These are phyloP conservation scores for Podospora didyma DNA, from an alignment of 495 filamentous ascomycete species.

Conservation along the genomic window DNA sequence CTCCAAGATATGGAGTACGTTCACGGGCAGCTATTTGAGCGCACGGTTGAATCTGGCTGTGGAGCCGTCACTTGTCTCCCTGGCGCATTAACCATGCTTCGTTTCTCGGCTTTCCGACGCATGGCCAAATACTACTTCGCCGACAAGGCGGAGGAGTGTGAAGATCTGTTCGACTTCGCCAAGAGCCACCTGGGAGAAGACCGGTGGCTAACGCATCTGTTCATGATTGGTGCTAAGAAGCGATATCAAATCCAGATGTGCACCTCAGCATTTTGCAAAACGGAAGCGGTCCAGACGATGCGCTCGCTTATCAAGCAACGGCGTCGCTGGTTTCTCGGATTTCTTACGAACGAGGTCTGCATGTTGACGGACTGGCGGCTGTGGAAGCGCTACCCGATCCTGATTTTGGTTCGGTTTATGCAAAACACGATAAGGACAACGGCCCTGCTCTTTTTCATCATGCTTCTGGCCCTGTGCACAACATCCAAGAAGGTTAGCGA, in stretches of 20 bases:
- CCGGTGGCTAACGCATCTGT: slow-evolving; percentile 95
- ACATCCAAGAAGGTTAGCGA: slow-evolving; percentile 73
- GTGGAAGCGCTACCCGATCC: slow-evolving; percentile 86
- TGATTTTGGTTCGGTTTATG: slow-evolving; percentile 87
- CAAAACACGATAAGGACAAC: slow-evolving; percentile 97
- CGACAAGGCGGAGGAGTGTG: slow-evolving; percentile 93
- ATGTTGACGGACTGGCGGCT: slow-evolving; percentile 94
- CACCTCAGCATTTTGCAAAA: slow-evolving; percentile 97
- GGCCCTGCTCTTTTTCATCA: slow-evolving; percentile 90
- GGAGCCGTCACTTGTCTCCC: slow-evolving; percentile 94
- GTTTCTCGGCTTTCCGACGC: slow-evolving; percentile 92
- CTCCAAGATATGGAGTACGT: slow-evolving; percentile 98
- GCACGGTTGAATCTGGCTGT: slow-evolving; percentile 93
- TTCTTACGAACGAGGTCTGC: slow-evolving; percentile 97
- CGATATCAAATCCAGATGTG: slow-evolving; percentile 97
- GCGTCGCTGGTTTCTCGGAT: slow-evolving; percentile 94
- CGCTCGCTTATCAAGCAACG: slow-evolving; percentile 87
- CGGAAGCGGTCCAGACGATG: slow-evolving; percentile 91
- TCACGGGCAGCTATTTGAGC: slow-evolving; percentile 95
- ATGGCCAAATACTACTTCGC: slow-evolving; percentile 99
- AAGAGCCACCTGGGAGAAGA: slow-evolving; percentile 97
- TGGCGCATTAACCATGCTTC: slow-evolving; percentile 88
- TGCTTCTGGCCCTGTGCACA: slow-evolving; percentile 83
- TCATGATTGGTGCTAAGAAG: slow-evolving; percentile 95
- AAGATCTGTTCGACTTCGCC: slow-evolving; percentile 94